phyloP scores from a whole-genome alignment of 108 stramenopile genomes.

The Pseudonitzschia multiseries region DNA sequence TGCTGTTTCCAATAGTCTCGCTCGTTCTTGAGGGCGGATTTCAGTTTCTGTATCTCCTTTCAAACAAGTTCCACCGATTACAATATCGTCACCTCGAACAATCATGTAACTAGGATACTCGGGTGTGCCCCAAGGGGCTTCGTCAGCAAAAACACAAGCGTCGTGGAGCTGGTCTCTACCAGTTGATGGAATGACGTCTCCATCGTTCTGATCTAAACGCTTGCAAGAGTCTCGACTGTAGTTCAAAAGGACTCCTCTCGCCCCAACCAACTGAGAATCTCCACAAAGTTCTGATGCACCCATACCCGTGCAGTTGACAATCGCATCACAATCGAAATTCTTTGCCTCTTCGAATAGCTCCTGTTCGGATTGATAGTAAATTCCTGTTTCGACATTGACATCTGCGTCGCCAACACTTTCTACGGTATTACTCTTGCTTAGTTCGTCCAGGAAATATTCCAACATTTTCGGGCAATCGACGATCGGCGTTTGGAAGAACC shows the following conservation, averaged over 20 bases:
- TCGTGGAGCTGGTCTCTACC: constrained; percentile 33
- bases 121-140: constrained; percentile 63
- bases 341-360: constrained; percentile 71
- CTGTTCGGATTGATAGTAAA: constrained; percentile 57
- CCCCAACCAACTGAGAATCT: constrained; percentile 55
- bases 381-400: constrained; percentile 65
- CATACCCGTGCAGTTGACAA: constrained; percentile 78
- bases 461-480: constrained; percentile 77
- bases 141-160: constrained; percentile 59
- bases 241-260: constrained; percentile 65
- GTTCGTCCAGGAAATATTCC: constrained; percentile 58
- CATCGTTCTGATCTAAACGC: constrained; percentile 26
- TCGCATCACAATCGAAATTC: constrained; percentile 52
- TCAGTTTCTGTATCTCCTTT: constrained; percentile 54
- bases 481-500: constrained; percentile 71
- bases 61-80: constrained; percentile 74
- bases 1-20: constrained; percentile 61
- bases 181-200: constrained; percentile 7
- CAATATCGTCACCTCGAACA: constrained; percentile 70
- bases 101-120: constrained; percentile 75
- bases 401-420: constrained; percentile 21
- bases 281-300: constrained; percentile 51
- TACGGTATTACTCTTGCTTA: constrained; percentile 27
- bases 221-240: constrained; percentile 56
- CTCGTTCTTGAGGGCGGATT: constrained; percentile 53